phyloP scores from a whole-genome alignment of 2,329 filamentous ascomycete species.

The Nemania bipapillata region DNA sequence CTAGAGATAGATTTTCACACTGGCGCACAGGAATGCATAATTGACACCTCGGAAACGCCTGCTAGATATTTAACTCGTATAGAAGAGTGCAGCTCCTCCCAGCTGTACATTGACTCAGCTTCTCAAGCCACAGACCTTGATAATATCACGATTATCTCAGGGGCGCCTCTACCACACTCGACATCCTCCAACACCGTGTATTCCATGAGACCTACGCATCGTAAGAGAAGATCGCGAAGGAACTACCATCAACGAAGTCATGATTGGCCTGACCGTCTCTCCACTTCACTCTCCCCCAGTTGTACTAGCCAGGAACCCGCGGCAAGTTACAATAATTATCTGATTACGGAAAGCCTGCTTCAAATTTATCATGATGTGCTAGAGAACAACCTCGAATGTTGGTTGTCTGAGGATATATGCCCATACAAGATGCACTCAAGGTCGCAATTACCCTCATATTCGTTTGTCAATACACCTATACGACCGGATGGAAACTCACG shows the following conservation, averaged over 20 bases:
- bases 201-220: background rate
- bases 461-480: background rate
- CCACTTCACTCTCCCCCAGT: background rate
- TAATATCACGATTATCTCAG: constrained; percentile 9
- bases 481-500: background rate
- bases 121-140: constrained; percentile 16
- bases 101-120: background rate
- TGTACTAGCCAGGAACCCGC: background rate
- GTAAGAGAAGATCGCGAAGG: constrained; percentile 1
- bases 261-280: background rate
- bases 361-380: constrained; percentile 19
- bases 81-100: background rate
- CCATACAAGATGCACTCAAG: constrained; percentile 22
- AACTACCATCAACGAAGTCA: constrained; percentile 8
- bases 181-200: background rate
- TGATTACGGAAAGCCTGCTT: constrained; percentile 20
- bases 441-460: background rate
- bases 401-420: constrained; percentile 17
- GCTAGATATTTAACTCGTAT: background rate
- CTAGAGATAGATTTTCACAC: background rate
- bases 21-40: background rate
- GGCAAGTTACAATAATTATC: constrained; percentile 12
- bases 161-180: background rate
- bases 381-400: constrained; percentile 20
- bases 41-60: background rate